Evolutionary conservation across 495 filamentous ascomycete genomes (phyloP).

Genomic region (Xylaria bambusicola): DNA sequence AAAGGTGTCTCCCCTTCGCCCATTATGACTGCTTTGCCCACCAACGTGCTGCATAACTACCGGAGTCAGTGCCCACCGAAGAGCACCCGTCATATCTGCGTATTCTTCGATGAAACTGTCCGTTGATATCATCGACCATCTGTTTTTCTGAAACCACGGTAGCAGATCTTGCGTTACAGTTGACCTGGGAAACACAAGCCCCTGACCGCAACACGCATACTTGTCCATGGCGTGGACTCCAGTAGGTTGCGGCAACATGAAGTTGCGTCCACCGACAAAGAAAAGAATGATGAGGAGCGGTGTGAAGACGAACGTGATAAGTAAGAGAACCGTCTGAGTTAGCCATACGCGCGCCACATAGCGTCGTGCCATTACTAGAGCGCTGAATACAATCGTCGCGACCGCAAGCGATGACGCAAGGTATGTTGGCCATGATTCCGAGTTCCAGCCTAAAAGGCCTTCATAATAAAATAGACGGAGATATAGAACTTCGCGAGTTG

Average conservation of each 20-base stretch:
- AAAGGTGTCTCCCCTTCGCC: conserved; percentile 16
- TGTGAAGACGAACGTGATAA: conserved; percentile 21
- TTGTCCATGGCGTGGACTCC: conserved; percentile 51
- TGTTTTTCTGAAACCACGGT: conserved; percentile 23
- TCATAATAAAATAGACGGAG: conserved; percentile 62
- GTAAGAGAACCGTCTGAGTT: conserved; percentile 21
- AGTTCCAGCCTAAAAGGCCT: conserved; percentile 58
- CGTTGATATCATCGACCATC: conserved; percentile 23
- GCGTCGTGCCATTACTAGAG: conserved; percentile 15
- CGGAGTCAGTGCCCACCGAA: conserved; percentile 51
- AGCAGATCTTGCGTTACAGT: conserved; percentile 20
- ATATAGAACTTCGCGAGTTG: conserved; percentile 41
- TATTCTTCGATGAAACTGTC: conserved; percentile 31
- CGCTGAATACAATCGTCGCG: conserved; percentile 8
- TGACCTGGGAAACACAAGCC: conserved; percentile 28
- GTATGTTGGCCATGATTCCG: conserved; percentile 51
- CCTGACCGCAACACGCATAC: conserved; percentile 46
- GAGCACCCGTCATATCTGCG: conserved; percentile 20
- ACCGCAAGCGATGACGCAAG: conserved; percentile 36
- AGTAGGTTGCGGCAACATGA: conserved; percentile 19
- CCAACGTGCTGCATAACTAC: conserved; percentile 56
- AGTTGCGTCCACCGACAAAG: conserved; percentile 39
- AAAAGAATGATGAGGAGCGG: conserved; percentile 36
- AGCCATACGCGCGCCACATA: conserved; percentile 15
- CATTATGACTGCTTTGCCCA: conserved; percentile 29